Conservation (phyloP, 805 yeast genomes). For the Saccharomyces paradoxus region DNA sequence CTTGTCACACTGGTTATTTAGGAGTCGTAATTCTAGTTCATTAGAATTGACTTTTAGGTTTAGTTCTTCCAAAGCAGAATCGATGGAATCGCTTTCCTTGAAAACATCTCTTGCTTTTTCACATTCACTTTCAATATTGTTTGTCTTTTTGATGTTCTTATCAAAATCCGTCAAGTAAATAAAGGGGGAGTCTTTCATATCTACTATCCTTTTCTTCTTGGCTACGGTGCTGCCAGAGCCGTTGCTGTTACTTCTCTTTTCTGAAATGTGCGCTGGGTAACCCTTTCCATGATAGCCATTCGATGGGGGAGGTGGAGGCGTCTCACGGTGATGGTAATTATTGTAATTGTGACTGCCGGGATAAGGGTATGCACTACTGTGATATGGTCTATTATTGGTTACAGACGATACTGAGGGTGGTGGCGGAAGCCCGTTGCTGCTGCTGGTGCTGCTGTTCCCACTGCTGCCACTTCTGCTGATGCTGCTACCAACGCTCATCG, state of each 20-base stretch:
- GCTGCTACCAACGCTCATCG: not conserved
- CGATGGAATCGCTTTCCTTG: conserved; percentile 17
- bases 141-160: conserved; percentile 3
- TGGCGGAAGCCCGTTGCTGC: not conserved
- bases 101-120: conserved; percentile 13
- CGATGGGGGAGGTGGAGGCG: conserved; percentile 1
- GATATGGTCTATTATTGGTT: not conserved
- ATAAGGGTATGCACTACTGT: not conserved
- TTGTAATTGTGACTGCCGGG: not conserved
- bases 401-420: not conserved
- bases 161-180: conserved; percentile 17
- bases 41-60: conserved; percentile 14
- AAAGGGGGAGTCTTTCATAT: conserved; percentile 16
- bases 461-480: not conserved
- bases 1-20: conserved; percentile 24
- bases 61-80: conserved; percentile 17
- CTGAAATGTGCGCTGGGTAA: not conserved
- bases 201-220: conserved; percentile 3
- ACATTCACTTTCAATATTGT: conserved; percentile 7
- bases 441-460: not conserved
- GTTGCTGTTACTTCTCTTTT: not conserved
- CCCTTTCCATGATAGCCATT: not conserved
- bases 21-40: conserved; percentile 22
- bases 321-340: not conserved
- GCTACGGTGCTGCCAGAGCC: not conserved